Conservation (phyloP, 139 green algal genomes). For the Chlorella vulgaris region DNA sequence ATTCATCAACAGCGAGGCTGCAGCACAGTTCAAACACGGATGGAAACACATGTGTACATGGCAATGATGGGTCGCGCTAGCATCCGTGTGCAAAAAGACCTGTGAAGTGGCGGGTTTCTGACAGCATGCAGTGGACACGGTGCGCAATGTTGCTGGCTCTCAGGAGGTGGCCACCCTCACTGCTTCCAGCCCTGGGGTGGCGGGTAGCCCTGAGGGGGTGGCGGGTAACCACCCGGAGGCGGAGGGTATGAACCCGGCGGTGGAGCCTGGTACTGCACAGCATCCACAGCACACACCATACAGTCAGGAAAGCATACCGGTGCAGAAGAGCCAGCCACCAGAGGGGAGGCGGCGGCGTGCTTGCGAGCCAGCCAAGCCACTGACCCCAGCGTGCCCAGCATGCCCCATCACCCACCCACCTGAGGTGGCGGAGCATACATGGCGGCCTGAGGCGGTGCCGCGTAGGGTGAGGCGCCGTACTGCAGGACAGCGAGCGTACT, state of each 20-base stretch:
- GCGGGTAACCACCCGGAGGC: slow-evolving; percentile 28
- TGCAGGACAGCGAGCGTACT: too few relatives aligned
- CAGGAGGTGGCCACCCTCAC: not conserved
- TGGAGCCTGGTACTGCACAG: slow-evolving; percentile 18
- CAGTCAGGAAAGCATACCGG: not conserved
- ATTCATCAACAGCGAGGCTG: too few relatives aligned
- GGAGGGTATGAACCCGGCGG: slow-evolving; percentile 29
- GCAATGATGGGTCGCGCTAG: too few relatives aligned
- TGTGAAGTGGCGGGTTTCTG: too few relatives aligned
- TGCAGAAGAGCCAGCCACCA: too few relatives aligned
- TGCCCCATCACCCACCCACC: not conserved
- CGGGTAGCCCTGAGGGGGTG: slow-evolving; percentile 32
- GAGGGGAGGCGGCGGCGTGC: not conserved
- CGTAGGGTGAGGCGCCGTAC: slow-evolving; percentile 17
- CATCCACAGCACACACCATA: too few relatives aligned
- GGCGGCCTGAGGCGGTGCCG: slow-evolving; percentile 4
- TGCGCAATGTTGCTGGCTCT: not conserved
- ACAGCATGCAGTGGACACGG: too few relatives aligned
- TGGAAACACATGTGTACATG: too few relatives aligned
- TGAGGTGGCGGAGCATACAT: slow-evolving; percentile 11
- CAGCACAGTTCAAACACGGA: too few relatives aligned
- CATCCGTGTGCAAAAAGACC: too few relatives aligned
- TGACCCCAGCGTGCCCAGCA: not conserved
- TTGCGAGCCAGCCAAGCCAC: not conserved
- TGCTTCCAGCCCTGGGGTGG: slow-evolving; percentile 26